Evolutionary conservation across 495 filamentous ascomycete species (phyloP).

Genomic region (Tetracladium setigerum): DNA sequence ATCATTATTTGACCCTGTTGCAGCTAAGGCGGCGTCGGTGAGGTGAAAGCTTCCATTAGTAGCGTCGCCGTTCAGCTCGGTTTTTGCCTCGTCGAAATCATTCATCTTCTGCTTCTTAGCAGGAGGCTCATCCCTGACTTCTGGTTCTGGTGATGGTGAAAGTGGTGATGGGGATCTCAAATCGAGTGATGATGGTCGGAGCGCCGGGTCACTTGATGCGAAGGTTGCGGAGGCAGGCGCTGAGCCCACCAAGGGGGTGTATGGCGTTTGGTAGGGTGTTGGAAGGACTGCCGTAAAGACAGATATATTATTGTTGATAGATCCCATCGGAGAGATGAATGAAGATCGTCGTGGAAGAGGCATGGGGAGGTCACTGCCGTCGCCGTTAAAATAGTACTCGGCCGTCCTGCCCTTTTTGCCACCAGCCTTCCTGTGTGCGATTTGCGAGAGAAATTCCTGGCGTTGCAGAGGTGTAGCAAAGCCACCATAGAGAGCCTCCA

Average conservation of each 20-base stretch:
- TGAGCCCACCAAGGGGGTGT: neutral
- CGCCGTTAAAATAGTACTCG: constrained; percentile 37
- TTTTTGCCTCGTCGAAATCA: constrained; percentile 10
- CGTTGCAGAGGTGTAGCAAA: constrained; percentile 34
- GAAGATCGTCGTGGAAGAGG: constrained; percentile 8
- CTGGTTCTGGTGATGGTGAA: constrained; percentile 13
- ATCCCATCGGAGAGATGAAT: constrained; percentile 1
- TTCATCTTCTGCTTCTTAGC: constrained; percentile 30
- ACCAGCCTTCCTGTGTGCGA: constrained; percentile 39
- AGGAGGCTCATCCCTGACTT: constrained; percentile 18
- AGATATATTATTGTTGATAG: neutral
- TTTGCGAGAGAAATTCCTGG: constrained; percentile 32
- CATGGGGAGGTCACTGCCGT: constrained; percentile 13
- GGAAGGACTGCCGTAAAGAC: neutral
- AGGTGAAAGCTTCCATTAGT: neutral
- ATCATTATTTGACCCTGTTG: constrained; percentile 1
- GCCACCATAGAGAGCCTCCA: constrained; percentile 38
- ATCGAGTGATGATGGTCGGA: constrained; percentile 4
- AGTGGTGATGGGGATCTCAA: constrained; percentile 15
- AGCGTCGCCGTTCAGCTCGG: constrained; percentile 5
- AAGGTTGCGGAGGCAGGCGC: neutral
- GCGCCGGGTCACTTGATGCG: constrained; percentile 1
- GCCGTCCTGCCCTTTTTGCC: constrained; percentile 38
- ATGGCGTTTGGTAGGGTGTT: constrained; percentile 5
- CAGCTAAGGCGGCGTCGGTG: neutral